A percentile compares a stretch with the other conserved stretches of the same genome.
Conservation (phyloP, 257 asterid genomes). For the Forsythia suspensa region DNA sequence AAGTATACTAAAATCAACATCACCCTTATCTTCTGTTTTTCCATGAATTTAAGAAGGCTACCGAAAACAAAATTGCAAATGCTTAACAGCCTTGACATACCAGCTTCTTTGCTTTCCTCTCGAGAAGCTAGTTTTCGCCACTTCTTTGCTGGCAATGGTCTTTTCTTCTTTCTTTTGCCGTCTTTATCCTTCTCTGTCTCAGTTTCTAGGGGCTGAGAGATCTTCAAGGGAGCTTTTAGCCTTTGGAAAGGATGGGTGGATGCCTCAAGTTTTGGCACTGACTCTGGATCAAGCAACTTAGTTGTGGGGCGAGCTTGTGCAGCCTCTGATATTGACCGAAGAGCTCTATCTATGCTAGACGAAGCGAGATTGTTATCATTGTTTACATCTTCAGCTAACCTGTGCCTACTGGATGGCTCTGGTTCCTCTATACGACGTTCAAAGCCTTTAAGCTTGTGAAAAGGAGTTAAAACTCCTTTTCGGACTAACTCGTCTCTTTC, state of each 20-base stretch:
- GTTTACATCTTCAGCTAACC: conserved; percentile 31
- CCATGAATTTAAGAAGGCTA: conserved; percentile 17
- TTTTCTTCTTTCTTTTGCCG: conserved; percentile 56
- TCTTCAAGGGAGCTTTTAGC: conserved; percentile 55
- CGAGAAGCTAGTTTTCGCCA: conserved; percentile 65
- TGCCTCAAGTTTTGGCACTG: conserved; percentile 72
- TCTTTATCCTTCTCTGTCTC: conserved; percentile 46
- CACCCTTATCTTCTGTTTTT: conserved; percentile 3
- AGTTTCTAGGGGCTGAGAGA: conserved; percentile 45
- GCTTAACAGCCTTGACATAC: conserved; percentile 40
- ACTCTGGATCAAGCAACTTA: conserved; percentile 73
- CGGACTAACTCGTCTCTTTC: conserved; percentile 95
- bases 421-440: conserved; percentile 86
- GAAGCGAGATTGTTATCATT: conserved; percentile 49
- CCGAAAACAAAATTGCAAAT: conserved; percentile 6
- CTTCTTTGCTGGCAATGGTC: conserved; percentile 82
- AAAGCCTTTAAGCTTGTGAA: conserved; percentile 91
- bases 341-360: conserved; percentile 77
- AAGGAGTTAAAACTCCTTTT: conserved; percentile 93
- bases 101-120: conserved; percentile 54
- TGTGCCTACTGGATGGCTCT: conserved; percentile 51
- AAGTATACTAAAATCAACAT: neutral
- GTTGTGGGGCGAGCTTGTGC: conserved; percentile 80
- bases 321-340: conserved; percentile 70
- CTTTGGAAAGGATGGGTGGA: conserved; percentile 81